phyloP scores from a whole-genome alignment of 2,329 filamentous ascomycete species.

The Clarireedia homoeocarpa region DNA sequence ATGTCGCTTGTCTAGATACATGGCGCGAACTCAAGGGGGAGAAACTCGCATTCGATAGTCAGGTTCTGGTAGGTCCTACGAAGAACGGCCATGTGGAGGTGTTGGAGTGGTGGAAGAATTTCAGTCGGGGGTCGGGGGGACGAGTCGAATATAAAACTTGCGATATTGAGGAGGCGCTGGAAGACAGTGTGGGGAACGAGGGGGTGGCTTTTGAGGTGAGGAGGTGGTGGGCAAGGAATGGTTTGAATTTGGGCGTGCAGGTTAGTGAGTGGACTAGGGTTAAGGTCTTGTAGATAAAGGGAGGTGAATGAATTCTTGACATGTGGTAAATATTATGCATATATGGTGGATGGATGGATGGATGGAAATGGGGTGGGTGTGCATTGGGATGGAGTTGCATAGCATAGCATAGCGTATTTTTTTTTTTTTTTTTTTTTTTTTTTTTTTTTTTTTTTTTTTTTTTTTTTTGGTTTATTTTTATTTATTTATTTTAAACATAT shows the following conservation, averaged over 20 bases:
- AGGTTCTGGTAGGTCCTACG: constrained; percentile 79
- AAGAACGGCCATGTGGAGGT: constrained; percentile 79
- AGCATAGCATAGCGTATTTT: too few species aligned
- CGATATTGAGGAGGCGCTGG: constrained; percentile 89
- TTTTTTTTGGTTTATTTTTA: too few species aligned
- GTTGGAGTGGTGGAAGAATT: constrained; percentile 83
- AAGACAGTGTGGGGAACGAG: constrained; percentile 62
- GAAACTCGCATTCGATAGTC: constrained; percentile 71
- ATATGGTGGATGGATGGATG: not conserved
- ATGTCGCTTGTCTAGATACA: constrained; percentile 73
- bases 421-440: too few species aligned
- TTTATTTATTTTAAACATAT: too few species aligned
- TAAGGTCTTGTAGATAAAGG: constrained; percentile 34
- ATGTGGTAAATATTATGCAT: too few species aligned
- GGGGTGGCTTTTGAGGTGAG: constrained; percentile 63
- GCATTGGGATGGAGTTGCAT: not conserved
- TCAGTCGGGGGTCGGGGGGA: constrained; percentile 51
- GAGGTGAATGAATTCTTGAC: not conserved
- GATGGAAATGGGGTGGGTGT: not conserved
- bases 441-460: too few species aligned
- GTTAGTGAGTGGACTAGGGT: constrained; percentile 68
- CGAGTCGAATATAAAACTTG: constrained; percentile 89
- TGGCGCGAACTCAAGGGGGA: constrained; percentile 72
- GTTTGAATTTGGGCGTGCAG: constrained; percentile 59
- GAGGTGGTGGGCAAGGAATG: constrained; percentile 78